phyloP scores from a whole-genome alignment of 2,329 filamentous ascomycete genomes.

The Didymella keratinophila region DNA sequence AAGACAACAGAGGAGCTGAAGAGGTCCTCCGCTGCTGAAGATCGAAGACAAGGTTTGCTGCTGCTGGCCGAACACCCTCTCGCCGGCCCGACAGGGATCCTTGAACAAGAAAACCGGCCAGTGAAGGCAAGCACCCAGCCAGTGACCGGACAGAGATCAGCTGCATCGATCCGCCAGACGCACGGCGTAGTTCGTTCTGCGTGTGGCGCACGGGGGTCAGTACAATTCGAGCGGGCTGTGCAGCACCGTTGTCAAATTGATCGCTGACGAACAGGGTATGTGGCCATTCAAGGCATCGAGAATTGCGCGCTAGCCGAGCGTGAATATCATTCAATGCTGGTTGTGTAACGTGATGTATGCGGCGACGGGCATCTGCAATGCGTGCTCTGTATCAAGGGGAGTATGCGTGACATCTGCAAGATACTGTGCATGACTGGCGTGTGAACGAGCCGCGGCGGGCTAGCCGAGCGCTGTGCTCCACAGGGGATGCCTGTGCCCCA shows the following conservation, averaged over 20 bases:
- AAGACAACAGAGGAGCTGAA: constrained; percentile 22
- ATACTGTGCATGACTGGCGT: constrained; percentile 42
- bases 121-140: constrained; percentile 29
- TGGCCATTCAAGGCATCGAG: constrained; percentile 29
- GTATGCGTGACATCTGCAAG: constrained; percentile 52
- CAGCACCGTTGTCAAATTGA: constrained; percentile 42
- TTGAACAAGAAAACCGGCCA: constrained; percentile 27
- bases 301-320: constrained; percentile 32
- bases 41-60: constrained; percentile 21
- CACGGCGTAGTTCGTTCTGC: constrained; percentile 33
- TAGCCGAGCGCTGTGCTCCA: constrained; percentile 28
- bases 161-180: constrained; percentile 37
- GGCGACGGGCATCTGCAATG: constrained; percentile 37
- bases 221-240: constrained; percentile 43
- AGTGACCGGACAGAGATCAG: constrained; percentile 39
- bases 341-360: constrained; percentile 43
- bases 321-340: constrained; percentile 42
- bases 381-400: constrained; percentile 43
- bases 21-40: constrained; percentile 23
- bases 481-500: constrained; percentile 9
- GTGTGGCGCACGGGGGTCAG: constrained; percentile 41
- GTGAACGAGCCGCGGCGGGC: constrained; percentile 32
- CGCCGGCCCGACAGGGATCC: constrained; percentile 32
- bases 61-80: constrained; percentile 38
- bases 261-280: constrained; percentile 34